Evolutionary conservation across 352 stramenopile species (phyloP).

Genomic region (Phytophthora europaea): DNA sequence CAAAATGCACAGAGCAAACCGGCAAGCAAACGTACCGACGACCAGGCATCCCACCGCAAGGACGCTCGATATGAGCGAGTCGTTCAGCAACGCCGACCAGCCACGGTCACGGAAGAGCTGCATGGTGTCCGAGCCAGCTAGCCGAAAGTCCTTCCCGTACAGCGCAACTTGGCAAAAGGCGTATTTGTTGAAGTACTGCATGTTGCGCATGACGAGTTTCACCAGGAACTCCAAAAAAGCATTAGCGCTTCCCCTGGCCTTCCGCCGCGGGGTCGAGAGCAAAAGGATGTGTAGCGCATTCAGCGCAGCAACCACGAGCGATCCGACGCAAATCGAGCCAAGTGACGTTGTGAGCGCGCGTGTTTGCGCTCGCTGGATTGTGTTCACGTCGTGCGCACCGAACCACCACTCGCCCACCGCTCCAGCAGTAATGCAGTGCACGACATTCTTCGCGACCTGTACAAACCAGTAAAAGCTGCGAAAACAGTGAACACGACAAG

Average conservation of each 20-base stretch:
- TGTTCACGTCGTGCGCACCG: slow-evolving; percentile 74
- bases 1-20: neutral
- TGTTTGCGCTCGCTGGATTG: slow-evolving; percentile 71
- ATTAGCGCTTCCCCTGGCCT: slow-evolving; percentile 70
- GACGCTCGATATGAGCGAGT: slow-evolving; percentile 83
- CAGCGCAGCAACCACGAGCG: slow-evolving; percentile 77
- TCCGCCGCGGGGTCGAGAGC: slow-evolving; percentile 73
- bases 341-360: slow-evolving; percentile 80
- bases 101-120: slow-evolving; percentile 83
- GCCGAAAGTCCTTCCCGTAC: slow-evolving; percentile 87
- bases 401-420: slow-evolving; percentile 91
- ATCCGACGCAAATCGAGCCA: slow-evolving; percentile 88
- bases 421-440: slow-evolving; percentile 87
- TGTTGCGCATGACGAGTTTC: slow-evolving; percentile 73
- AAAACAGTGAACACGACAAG: neutral
- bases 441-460: slow-evolving; percentile 86
- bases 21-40: slow-evolving; percentile 60
- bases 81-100: slow-evolving; percentile 83
- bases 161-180: slow-evolving; percentile 88
- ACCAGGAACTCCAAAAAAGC: slow-evolving; percentile 88
- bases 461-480: slow-evolving; percentile 87
- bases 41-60: slow-evolving; percentile 79
- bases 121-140: slow-evolving; percentile 81
- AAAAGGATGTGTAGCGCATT: slow-evolving; percentile 76
- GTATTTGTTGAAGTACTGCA: slow-evolving; percentile 91